These are phyloP conservation scores for Penicillium samsonianum DNA, from an alignment of 495 filamentous ascomycete genomes.

Conservation along the genomic window DNA sequence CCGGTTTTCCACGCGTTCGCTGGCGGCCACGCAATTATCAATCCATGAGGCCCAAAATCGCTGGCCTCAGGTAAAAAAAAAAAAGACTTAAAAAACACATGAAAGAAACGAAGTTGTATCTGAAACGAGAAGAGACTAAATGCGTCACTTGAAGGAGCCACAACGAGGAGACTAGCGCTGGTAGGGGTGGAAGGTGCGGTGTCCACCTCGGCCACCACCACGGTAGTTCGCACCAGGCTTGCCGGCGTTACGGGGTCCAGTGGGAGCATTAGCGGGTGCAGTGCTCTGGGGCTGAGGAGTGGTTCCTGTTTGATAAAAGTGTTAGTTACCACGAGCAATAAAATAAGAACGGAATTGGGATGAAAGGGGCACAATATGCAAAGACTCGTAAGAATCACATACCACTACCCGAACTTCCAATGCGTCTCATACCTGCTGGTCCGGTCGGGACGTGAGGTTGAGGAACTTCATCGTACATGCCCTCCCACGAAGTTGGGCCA, in stretches of 20 bases:
- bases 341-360: neutral
- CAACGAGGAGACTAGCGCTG: constrained; percentile 35
- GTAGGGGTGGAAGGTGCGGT: constrained; percentile 83
- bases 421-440: constrained; percentile 51
- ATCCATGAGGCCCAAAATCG: constrained; percentile 9
- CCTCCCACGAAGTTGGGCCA: constrained; percentile 86
- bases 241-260: constrained; percentile 93
- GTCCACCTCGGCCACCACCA: constrained; percentile 81
- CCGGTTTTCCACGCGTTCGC: neutral
- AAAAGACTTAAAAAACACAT: constrained; percentile 12
- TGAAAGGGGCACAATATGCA: constrained; percentile 8
- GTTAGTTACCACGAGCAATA: constrained; percentile 15
- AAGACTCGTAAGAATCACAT: constrained; percentile 22
- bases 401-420: constrained; percentile 55
- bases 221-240: constrained; percentile 93
- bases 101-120: constrained; percentile 10
- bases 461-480: constrained; percentile 98
- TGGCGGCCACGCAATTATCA: neutral
- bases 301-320: constrained; percentile 27
- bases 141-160: neutral
- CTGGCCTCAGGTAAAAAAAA: constrained; percentile 6
- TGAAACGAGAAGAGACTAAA: neutral
- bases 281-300: constrained; percentile 64
- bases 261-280: constrained; percentile 91
- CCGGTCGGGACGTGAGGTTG: constrained; percentile 69